phyloP scores from a whole-genome alignment of 768 basidiomycete genomes.

The Rhodotorula paludigena region DNA sequence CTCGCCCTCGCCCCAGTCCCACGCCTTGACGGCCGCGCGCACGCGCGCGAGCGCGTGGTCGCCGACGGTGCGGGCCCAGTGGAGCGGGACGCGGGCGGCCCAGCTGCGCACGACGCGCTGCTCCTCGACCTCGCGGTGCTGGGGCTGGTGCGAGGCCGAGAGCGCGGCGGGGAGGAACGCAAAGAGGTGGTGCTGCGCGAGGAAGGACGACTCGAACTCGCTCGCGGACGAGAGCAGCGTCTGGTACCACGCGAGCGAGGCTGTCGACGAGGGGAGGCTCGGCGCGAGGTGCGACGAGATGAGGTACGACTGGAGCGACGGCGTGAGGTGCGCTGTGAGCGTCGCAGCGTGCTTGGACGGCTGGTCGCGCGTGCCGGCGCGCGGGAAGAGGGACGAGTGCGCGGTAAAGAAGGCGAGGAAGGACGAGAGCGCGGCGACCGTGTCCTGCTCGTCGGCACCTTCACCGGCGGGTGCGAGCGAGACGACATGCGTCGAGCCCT shows the following conservation, averaged over 20 bases:
- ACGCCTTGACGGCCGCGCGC: conserved; percentile 16
- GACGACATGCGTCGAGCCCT: background rate
- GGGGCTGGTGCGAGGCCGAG: background rate
- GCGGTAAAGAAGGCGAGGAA: conserved; percentile 29
- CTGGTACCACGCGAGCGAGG: conserved; percentile 11
- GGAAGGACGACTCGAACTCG: conserved; percentile 17
- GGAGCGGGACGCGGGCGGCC: conserved; percentile 15
- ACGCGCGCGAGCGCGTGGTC: conserved; percentile 25
- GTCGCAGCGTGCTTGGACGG: conserved; percentile 16
- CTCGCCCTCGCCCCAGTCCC: conserved; percentile 34
- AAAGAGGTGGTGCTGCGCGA: conserved; percentile 11
- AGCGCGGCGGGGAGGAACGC: conserved; percentile 24
- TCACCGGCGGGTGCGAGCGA: background rate
- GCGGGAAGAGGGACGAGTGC: conserved; percentile 21
- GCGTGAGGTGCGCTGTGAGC: conserved; percentile 31
- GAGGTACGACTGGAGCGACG: conserved; percentile 32
- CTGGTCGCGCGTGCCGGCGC: background rate
- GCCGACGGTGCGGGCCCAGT: conserved; percentile 20
- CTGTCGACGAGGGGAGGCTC: conserved; percentile 13
- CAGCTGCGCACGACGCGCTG: conserved; percentile 24
- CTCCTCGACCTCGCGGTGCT: conserved; percentile 21
- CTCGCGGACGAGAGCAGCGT: conserved; percentile 4
- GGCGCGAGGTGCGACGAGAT: conserved; percentile 30
- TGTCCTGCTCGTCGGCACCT: background rate
- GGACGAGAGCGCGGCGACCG: background rate